Conservation (phyloP, 352 stramenopile genomes). For the Pythium brassicae region DNA sequence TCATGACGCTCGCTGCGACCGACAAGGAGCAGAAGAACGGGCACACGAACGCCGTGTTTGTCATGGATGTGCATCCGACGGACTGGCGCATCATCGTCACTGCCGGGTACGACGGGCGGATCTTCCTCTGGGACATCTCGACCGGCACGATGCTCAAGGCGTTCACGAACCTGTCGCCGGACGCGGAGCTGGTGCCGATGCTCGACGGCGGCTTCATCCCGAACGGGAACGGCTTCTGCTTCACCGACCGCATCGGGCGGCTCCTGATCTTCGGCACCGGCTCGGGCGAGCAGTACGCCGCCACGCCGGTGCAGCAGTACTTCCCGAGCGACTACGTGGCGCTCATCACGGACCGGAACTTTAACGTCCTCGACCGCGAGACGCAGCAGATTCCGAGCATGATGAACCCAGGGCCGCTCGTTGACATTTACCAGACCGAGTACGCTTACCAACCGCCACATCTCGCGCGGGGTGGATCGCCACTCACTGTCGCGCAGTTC, state of each 20-base stretch:
- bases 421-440: conserved; percentile 66
- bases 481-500: conserved; percentile 36
- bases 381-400: conserved; percentile 84
- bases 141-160: conserved; percentile 55
- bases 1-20: conserved; percentile 57
- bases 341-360: conserved; percentile 82
- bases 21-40: conserved; percentile 57
- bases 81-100: conserved; percentile 77
- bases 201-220: conserved; percentile 75
- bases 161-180: conserved; percentile 53
- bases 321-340: conserved; percentile 89
- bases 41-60: conserved; percentile 79
- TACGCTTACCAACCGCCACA: conserved; percentile 79
- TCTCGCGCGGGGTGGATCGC: conserved; percentile 13
- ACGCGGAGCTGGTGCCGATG: conserved; percentile 60
- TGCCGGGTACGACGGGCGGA: conserved; percentile 75
- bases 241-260: conserved; percentile 78
- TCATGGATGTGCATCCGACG: conserved; percentile 67
- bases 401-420: conserved; percentile 72
- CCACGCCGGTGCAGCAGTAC: conserved; percentile 78
- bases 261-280: conserved; percentile 79
- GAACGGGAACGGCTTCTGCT: conserved; percentile 62
- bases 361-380: conserved; percentile 87
- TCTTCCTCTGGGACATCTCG: conserved; percentile 85
- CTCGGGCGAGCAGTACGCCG: conserved; percentile 52